Evolutionary conservation across 2,329 filamentous ascomycete genomes (phyloP), one percentile per base, ranked within the genome.

Genomic region (Aspergillus clavatus): DNA sequence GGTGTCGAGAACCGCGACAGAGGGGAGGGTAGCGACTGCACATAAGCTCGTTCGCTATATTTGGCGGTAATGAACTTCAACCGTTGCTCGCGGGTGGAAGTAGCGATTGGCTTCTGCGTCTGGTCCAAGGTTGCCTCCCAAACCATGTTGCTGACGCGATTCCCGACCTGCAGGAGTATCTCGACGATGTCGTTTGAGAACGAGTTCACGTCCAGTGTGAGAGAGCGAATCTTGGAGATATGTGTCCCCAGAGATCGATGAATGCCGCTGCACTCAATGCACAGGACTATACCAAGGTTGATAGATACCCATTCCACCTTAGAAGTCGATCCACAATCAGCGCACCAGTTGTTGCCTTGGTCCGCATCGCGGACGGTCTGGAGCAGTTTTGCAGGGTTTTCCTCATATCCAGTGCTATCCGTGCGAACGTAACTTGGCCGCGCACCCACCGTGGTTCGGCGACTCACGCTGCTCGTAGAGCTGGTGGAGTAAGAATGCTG

Each of bases 261-360:
- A 50, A 98, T 96, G 52, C 93, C 93, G 63, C 90, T 95, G 70
- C 93, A 98, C 68, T 98, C 91, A 63, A 96, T 96, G 71, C 93
- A 98, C 16, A 98, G 79, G 43, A 98, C 84, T 48, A 98, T 95
- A 37, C 88, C 93, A 4, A 98, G 77, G 60, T 98, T 98, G 70
- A 98, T 95, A 0, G 93, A 97, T 22, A 97, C 93, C 93, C 93
- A 98, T 68, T 98, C 93, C 18, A 95, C 90, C 72, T 96, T 97
- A 61, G 83, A 81, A 26, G 86, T 85, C 6, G 89, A 94, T 8
- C 88, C 87, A 62, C 93, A 98, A 66, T 98, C 93, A 12, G 93
- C 93, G 64, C 93, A 98, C 79, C 86, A 87, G 55, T 82, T 85
- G 68, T 98, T 98, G 31, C 89, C 90, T 59, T 95, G 86, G 61